Evolutionary conservation across 2,329 filamentous ascomycete species (phyloP).

Genomic region (Fusarium concolor): DNA sequence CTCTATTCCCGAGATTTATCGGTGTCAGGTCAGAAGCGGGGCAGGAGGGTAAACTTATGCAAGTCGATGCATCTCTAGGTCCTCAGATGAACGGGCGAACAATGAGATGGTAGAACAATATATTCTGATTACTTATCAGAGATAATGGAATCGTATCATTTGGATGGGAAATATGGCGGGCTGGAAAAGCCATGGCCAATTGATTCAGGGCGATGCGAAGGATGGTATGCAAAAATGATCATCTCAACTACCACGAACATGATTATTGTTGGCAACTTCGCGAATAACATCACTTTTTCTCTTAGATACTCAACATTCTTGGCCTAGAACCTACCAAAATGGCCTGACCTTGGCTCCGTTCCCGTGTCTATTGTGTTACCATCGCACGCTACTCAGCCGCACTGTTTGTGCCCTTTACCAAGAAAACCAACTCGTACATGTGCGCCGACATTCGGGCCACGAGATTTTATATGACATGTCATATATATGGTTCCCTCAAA

Average conservation of each 20-base stretch:
- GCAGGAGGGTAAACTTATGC: constrained; percentile 23
- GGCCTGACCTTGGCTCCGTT: constrained; percentile 25
- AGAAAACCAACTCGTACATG: constrained; percentile 1
- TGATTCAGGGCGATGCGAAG: neutral
- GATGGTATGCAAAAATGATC: constrained; percentile 2
- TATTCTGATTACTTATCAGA: neutral
- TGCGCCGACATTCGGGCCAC: neutral
- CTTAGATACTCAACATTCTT: neutral
- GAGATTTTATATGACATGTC: constrained; percentile 11
- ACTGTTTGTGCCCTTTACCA: neutral
- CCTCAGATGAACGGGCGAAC: constrained; percentile 9
- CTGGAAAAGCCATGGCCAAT: neutral
- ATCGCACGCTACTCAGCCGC: neutral
- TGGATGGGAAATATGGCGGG: neutral
- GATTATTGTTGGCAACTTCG: neutral
- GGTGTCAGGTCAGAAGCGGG: constrained; percentile 43
- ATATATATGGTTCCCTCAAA: constrained; percentile 17
- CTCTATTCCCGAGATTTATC: constrained; percentile 42
- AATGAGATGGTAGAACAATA: neutral
- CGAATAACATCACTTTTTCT: constrained; percentile 3
- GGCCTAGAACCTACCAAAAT: constrained; percentile 30
- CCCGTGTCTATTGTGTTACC: constrained; percentile 27
- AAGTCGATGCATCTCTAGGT: constrained; percentile 16
- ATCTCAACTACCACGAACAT: constrained; percentile 10
- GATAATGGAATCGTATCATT: neutral